phyloP scores from a whole-genome alignment of 208 protist species.

The Naegleria fowleri region DNA sequence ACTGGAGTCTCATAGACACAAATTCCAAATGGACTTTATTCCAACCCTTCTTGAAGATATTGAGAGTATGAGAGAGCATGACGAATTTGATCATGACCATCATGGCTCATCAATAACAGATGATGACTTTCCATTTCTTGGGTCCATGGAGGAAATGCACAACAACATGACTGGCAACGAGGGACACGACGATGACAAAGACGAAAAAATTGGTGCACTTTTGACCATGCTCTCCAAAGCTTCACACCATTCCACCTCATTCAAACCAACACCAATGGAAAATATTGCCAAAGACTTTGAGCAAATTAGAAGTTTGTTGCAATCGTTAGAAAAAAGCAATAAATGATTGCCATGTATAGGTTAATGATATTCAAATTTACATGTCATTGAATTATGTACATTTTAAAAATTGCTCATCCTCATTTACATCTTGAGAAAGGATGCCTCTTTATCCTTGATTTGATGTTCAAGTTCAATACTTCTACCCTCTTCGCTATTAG shows the following conservation, averaged over 20 bases:
- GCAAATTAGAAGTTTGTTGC: background rate
- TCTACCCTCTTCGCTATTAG: background rate
- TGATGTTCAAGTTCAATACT: background rate
- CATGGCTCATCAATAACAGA: background rate
- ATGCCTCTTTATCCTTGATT: background rate
- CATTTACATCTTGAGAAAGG: background rate
- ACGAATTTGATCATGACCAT: background rate
- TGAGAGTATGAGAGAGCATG: background rate
- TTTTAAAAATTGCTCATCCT: background rate
- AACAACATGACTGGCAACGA: background rate
- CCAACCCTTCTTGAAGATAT: background rate
- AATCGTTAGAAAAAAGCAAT: background rate
- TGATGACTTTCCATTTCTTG: background rate
- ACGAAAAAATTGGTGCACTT: background rate
- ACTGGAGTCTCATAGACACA: background rate
- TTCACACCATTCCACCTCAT: background rate
- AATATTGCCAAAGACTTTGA: background rate
- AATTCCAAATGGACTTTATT: background rate
- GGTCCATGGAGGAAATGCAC: background rate
- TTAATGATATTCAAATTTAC: too few species aligned
- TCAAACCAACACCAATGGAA: background rate
- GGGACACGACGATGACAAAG: background rate
- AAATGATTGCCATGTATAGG: too few species aligned
- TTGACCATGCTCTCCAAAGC: background rate
- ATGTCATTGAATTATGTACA: background rate